Base-by-base conservation (phyloP, 208 protist genomes). In the Histomonas meleagridis region DNA sequence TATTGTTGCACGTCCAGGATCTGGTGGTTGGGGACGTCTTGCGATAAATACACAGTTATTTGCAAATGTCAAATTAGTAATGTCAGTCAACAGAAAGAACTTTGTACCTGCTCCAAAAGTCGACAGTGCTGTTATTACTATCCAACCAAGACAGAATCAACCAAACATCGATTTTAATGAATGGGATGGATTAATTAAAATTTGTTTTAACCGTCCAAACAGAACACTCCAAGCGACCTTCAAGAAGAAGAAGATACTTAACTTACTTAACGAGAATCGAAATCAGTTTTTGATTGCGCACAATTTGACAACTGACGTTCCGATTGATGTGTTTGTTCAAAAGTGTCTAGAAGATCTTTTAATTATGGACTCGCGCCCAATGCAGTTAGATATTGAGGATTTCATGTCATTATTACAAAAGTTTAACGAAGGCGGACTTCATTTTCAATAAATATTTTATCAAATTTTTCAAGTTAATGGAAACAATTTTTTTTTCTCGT, bases 31-130 rank as follows among this genome's bases (percentile, higher is more conserved):
- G 94, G 99, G 98, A 94, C 96, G 98, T 70, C 95, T 99, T 18
- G 98, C 97, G 28, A 97, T 99, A 32, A 99, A 99, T 94, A 96
- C 97, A 16, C 98, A 99, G 57, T 95, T 99, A 35, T 95, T 99
- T 14, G 95, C 98, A 26, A 96, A 96, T 23, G 97, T 97, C 57
- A 96, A 96, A 62, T 98, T 99, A 92, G 91, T 99, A 23, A 98
- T 99, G 95, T 99, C 99, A 95, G 98, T 98, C 46, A 62, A 38
- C 10, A 69, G 91, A 79, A 99, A 99, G 92, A 99, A 98, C 93
- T 99, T 99, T 95, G 96, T 97, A 91, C 99, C 99, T 51, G 98
- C 93, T 16, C 93, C 93, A 79, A 92, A 99, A 95, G 98, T 99
- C 57, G 98, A 99, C 91, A 99, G 97, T 21, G 96, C 95, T 65